Evolutionary conservation across 305 asterid genomes (phyloP), one percentile per base, ranked within the genome.

Genomic region (Rubia peregrina): DNA sequence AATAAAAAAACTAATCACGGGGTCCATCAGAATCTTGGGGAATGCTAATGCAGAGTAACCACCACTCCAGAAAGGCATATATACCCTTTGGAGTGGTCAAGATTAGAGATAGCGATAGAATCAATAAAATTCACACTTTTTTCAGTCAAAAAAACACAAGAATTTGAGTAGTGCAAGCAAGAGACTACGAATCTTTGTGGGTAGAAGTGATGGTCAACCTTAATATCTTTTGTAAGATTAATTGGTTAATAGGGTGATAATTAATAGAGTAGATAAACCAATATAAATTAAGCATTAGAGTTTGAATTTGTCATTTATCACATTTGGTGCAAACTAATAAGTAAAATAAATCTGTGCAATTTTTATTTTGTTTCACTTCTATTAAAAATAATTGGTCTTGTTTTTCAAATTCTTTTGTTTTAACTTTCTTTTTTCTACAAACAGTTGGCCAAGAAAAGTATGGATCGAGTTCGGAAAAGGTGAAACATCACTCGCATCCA

Each of bases 51-150:
- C 44, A 19, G 68, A 55, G 71, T 73, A 72, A 56, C 65, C 60
- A 26, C 74, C 79, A 74, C 76, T 76, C 67, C 38, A 67, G 69
- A 68, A 11, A 48, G 30, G 80, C 59, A 76, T 73, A 71, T 74
- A 76, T 80, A 76, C 83, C 71, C 51, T 64, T 64, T 40, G 43
- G 51, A 33, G 6, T 36, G 33, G 65, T 67, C 61, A 65, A 67
- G 26, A 55, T 41, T 30, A 48, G 43, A 36, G 41, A 68, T 55
- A 36, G 33, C 62, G 64, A 42, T 41, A 65, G 56, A 67, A 67
- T 36, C 70, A 67, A 74, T 71, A 70, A 70, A 51, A 63, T 14
- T 6, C 44, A n/a, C 21, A 33, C 55, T 38, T 61, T 55, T 21
- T 44, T 38, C 16, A 69, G 64, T 55, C 21, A 67, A 33, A 55